Base-by-base conservation (phyloP, 768 basidiomycete genomes). In the Fibroporia radiculosa region DNA sequence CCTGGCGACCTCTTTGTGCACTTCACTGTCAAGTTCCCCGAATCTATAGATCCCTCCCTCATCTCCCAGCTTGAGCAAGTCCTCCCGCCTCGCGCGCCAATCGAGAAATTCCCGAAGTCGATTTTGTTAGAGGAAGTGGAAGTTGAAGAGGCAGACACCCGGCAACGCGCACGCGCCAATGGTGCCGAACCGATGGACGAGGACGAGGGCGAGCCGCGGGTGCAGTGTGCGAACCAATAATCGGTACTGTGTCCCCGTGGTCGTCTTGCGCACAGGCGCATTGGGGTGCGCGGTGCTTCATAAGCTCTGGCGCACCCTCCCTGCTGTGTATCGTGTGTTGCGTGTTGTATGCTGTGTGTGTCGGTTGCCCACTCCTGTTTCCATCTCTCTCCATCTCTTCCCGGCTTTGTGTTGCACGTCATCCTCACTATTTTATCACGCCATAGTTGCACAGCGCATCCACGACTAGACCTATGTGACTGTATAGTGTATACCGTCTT, bases 181-280 rank as follows among this genome's bases (percentile, higher is more conserved):
- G 70, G 69, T 23, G 84, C 84, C 29, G 91, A 96, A 45, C 69
- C 75, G 12, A 96, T 96, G 93, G 93, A 97, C 54, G 92, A 95
- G 65, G 93, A 95, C 56, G 87, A 88, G 1, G 70, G 66, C n/a
- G 82, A 88, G 62, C 91, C 92, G 20, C 83, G 91, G 29, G 93
- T 97, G 37, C 93, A 96, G 72, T 98, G 95, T 64, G 91, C 93
- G 29, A 85, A 91, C 66, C 90, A 92, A 72, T 92, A 65, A 69
- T 39, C 42, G 37, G 23, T 10, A 4, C 6, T 19, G 10, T 14
- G n/a, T 5, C 18, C 16, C 20, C 29, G 29, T n/a, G 10, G 10
- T 31, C 29, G 29, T n/a, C 29, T 10, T n/a, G 35, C 35, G 35
- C 19, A 19, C 16, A 8, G 11, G 16, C 16, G 35, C 12, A 19